A percentile compares a stretch with the other conserved stretches of the same genome.
These are phyloP conservation scores for Scytalidium lignicola DNA, from an alignment of 2,329 filamentous ascomycete genomes.

Conservation along the genomic window DNA sequence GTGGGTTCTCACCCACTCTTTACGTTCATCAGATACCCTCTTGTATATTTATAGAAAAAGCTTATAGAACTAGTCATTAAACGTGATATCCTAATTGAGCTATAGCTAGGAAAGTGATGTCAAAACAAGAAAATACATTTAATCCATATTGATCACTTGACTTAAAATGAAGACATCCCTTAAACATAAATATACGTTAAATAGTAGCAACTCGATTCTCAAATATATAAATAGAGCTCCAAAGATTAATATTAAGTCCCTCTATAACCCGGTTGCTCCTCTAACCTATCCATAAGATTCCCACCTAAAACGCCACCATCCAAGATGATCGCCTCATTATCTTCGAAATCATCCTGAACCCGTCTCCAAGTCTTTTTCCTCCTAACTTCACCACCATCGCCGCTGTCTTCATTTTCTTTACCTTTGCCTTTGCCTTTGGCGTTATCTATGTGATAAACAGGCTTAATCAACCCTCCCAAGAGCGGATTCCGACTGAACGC, in stretches of 20 bases:
- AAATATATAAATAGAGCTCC: too few relatives aligned
- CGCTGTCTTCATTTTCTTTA: conserved; percentile 15
- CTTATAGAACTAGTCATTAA: too few relatives aligned
- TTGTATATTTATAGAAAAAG: too few relatives aligned
- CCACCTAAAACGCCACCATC: conserved; percentile 31
- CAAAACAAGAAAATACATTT: too few relatives aligned
- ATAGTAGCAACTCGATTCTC: too few relatives aligned
- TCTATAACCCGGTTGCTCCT: conserved; percentile 1
- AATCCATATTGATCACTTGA: too few relatives aligned
- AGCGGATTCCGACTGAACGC: conserved; percentile 31
- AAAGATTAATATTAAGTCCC: not conserved
- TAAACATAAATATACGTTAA: too few relatives aligned
- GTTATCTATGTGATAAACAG: conserved; percentile 20
- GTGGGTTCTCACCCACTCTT: too few relatives aligned
- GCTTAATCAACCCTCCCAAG: conserved; percentile 28
- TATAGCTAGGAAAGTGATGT: too few relatives aligned
- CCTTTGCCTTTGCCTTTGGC: conserved; percentile 25
- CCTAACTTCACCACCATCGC: not conserved
- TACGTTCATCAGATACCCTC: too few relatives aligned
- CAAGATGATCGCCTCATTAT: conserved; percentile 35
- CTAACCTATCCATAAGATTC: conserved; percentile 9
- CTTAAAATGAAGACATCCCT: too few relatives aligned
- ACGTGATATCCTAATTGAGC: too few relatives aligned
- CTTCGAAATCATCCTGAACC: conserved; percentile 35
- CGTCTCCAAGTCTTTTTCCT: conserved; percentile 32